Percentiles rank a stretch among this genome's conserved stretches.
These are phyloP conservation scores for Smithsoniella earleae DNA, from an alignment of 163 green algal species.

Conservation along the genomic window DNA sequence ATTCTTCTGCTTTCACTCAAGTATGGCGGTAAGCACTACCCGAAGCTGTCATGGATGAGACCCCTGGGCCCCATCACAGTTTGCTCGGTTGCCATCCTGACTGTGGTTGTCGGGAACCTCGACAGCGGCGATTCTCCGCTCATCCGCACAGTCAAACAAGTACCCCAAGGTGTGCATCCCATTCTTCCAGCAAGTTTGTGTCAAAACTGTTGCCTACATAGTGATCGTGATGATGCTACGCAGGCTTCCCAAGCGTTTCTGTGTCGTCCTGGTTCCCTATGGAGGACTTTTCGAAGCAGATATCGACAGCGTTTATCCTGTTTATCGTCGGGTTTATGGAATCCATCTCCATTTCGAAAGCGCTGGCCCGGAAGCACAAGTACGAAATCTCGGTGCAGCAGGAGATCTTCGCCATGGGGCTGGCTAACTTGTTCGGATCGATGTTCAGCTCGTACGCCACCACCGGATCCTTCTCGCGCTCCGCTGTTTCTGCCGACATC, in stretches of 20 bases:
- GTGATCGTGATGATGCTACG: no score
- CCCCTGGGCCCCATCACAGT: constrained; percentile 60
- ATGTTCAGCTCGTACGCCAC: constrained; percentile 81
- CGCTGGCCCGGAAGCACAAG: constrained; percentile 53
- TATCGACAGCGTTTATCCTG: constrained; percentile 46
- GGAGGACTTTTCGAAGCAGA: constrained; percentile 44
- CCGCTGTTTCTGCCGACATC: constrained; percentile 69
- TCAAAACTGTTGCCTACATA: no score
- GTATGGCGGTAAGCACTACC: constrained; percentile 25
- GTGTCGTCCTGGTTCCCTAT: constrained; percentile 57
- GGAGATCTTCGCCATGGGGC: constrained; percentile 77
- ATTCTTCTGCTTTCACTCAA: constrained; percentile 37
- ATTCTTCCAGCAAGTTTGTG: no score
- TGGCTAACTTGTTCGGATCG: constrained; percentile 78
- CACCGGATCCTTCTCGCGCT: constrained; percentile 78
- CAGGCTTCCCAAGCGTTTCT: constrained; percentile 50
- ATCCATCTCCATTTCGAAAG: constrained; percentile 53
- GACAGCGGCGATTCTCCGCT: constrained; percentile 33
- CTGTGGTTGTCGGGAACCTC: constrained; percentile 57
- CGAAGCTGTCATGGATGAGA: constrained; percentile 46
- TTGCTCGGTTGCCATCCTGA: constrained; percentile 55
- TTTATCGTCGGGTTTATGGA: constrained; percentile 41
- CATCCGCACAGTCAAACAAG: constrained; percentile 36
- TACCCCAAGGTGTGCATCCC: constrained; percentile 34
- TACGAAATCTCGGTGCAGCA: constrained; percentile 67